Evolutionary conservation across 192 early-diverging fungal species (phyloP).

Genomic region (Coemansia sp.): DNA sequence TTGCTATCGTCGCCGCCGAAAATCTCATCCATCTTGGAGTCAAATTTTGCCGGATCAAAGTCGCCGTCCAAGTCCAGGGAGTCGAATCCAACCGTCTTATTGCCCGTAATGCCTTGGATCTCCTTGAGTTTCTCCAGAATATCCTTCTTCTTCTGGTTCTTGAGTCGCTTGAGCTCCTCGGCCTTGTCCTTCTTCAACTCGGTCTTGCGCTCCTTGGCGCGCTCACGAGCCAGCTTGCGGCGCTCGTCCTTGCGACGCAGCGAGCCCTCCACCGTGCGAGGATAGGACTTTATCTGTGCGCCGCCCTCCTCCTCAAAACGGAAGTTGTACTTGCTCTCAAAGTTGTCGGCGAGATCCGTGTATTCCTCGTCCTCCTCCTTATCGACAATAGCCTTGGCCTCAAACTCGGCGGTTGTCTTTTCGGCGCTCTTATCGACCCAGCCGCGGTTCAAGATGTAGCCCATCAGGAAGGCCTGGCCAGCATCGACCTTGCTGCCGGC

Average conservation of each 20-base stretch:
- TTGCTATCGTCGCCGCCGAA: conserved; percentile 55
- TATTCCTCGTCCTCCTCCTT: conserved; percentile 76
- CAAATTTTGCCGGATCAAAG: conserved; percentile 87
- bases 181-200: conserved; percentile 69
- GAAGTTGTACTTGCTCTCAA: conserved; percentile 93
- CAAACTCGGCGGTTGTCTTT: conserved; percentile 67
- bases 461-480: conserved; percentile 79
- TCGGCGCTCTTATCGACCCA: conserved; percentile 85
- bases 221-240: conserved; percentile 75
- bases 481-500: conserved; percentile 47
- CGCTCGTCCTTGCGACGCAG: conserved; percentile 83
- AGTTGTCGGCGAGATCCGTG: conserved; percentile 81
- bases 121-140: conserved; percentile 78
- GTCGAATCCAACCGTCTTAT: conserved; percentile 69
- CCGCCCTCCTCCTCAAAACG: conserved; percentile 87
- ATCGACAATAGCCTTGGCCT: conserved; percentile 66
- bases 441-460: conserved; percentile 91
- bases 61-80: conserved; percentile 87
- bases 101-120: conserved; percentile 86
- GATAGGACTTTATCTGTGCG: conserved; percentile 70
- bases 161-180: conserved; percentile 89
- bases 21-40: conserved; percentile 79
- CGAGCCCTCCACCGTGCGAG: conserved; percentile 81
- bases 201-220: conserved; percentile 71
- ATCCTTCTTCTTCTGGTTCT: conserved; percentile 91